Evolutionary conservation across 2,329 filamentous ascomycete species (phyloP).

Genomic region (Colletotrichum graminicola): DNA sequence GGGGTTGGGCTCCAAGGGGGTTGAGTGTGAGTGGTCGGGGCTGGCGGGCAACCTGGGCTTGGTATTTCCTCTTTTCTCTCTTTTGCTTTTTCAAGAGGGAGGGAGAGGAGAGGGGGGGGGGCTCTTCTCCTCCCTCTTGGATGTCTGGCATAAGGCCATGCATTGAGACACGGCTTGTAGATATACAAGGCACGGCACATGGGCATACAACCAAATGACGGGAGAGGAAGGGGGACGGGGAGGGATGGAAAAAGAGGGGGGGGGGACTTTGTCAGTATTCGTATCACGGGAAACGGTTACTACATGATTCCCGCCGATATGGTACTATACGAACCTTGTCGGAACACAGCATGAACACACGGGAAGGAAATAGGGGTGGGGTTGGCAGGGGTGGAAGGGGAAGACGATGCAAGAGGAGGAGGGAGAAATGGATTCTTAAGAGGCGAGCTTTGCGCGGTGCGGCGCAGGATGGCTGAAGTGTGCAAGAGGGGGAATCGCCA

Average conservation of each 20-base stretch:
- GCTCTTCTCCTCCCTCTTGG: neutral
- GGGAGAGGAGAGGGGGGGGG: neutral
- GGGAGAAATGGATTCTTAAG: neutral
- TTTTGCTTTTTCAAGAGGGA: neutral
- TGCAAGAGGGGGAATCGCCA: neutral
- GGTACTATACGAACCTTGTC: slow-evolving; percentile 36
- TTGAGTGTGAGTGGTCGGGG: neutral
- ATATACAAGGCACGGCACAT: neutral
- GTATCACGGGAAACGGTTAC: neutral
- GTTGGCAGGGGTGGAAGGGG: neutral
- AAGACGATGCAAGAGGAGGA: neutral
- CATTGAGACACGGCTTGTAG: neutral
- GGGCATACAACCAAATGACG: neutral
- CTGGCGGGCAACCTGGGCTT: neutral
- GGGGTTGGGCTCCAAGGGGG: slow-evolving; percentile 1
- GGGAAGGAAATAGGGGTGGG: neutral
- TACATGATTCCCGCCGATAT: slow-evolving; percentile 29
- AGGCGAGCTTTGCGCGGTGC: neutral
- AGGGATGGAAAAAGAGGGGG: neutral
- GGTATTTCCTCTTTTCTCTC: slow-evolving; percentile 24
- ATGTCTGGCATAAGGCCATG: neutral
- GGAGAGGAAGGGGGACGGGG: neutral
- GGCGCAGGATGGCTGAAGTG: neutral
- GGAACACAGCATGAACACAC: slow-evolving; percentile 39
- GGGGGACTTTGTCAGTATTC: neutral